A percentile compares a stretch with the other conserved stretches of the same genome.
Conservation (phyloP, 495 filamentous ascomycete genomes). For the Bacidia rubella region DNA sequence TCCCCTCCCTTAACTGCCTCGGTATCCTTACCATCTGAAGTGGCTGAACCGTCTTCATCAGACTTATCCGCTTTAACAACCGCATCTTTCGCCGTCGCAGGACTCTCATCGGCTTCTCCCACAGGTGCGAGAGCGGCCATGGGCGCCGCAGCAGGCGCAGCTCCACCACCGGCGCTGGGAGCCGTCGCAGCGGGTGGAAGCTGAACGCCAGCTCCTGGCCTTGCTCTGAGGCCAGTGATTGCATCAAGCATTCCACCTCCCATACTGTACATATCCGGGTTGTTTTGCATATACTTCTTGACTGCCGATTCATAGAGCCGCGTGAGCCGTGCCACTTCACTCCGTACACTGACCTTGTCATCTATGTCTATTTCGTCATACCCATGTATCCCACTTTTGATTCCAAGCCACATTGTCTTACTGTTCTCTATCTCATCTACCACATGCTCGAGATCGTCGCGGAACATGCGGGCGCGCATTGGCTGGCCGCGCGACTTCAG, state of each 20-base stretch:
- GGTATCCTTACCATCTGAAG: background rate
- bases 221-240: slow-evolving; percentile 9
- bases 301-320: slow-evolving; percentile 18
- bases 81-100: background rate
- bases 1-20: background rate
- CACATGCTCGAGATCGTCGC: slow-evolving; percentile 5
- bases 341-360: slow-evolving; percentile 14
- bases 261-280: slow-evolving; percentile 13
- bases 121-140: background rate
- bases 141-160: background rate
- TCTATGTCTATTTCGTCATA: slow-evolving; percentile 18
- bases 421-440: slow-evolving; percentile 3
- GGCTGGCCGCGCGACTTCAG: slow-evolving; percentile 41
- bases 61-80: background rate
- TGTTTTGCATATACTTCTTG: slow-evolving; percentile 13
- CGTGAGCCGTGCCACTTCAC: slow-evolving; percentile 18
- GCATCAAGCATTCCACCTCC: slow-evolving; percentile 7
- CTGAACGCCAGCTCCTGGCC: slow-evolving; percentile 2
- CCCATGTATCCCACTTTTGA: slow-evolving; percentile 11
- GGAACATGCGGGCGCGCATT: slow-evolving; percentile 5
- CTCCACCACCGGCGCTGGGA: background rate
- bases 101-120: slow-evolving; percentile 4
- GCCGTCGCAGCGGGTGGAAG: background rate
- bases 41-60: background rate
- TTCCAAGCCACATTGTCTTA: slow-evolving; percentile 5